Evolutionary conservation across 345 rosid genomes (phyloP).

Genomic region (Ceriops tagal): DNA sequence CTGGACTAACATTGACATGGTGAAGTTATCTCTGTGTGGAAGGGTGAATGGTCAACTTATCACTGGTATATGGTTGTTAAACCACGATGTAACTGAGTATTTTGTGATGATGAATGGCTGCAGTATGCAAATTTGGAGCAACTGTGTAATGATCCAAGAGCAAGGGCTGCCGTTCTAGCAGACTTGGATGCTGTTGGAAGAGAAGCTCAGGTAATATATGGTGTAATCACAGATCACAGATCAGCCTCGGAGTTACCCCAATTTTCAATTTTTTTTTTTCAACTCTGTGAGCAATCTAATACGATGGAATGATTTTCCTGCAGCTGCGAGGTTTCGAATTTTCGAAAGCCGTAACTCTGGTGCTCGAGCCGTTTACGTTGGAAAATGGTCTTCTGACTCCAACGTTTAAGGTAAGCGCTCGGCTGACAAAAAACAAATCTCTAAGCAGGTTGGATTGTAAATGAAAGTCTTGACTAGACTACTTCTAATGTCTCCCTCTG

Average conservation of each 20-base stretch:
- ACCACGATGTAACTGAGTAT: too few species aligned
- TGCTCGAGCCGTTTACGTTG: constrained; percentile 65
- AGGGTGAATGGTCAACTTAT: not conserved
- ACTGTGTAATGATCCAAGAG: constrained; percentile 68
- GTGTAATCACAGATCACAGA: not conserved
- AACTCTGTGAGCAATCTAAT: not conserved
- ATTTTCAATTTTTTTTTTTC: too few species aligned
- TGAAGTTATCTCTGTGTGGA: too few species aligned
- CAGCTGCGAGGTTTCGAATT: constrained; percentile 95
- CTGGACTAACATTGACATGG: too few species aligned
- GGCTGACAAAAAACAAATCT: constrained; percentile 24
- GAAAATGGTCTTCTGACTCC: constrained; percentile 94
- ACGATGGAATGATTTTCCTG: not conserved
- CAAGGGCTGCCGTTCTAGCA: constrained; percentile 65
- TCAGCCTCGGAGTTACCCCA: not conserved
- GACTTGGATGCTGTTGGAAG: constrained; percentile 82
- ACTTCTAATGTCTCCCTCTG: constrained; percentile 42
- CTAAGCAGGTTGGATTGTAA: constrained; percentile 42
- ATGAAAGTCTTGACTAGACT: constrained; percentile 49
- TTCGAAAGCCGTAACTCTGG: constrained; percentile 87
- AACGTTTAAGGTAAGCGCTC: constrained; percentile 70
- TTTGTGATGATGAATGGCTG: not conserved
- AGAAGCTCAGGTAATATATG: constrained; percentile 70
- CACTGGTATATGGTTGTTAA: too few species aligned
- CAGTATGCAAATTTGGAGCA: constrained; percentile 62